Evolutionary conservation across 2,329 filamentous ascomycete genomes (phyloP).

Genomic region (Aspergillus sp.): DNA sequence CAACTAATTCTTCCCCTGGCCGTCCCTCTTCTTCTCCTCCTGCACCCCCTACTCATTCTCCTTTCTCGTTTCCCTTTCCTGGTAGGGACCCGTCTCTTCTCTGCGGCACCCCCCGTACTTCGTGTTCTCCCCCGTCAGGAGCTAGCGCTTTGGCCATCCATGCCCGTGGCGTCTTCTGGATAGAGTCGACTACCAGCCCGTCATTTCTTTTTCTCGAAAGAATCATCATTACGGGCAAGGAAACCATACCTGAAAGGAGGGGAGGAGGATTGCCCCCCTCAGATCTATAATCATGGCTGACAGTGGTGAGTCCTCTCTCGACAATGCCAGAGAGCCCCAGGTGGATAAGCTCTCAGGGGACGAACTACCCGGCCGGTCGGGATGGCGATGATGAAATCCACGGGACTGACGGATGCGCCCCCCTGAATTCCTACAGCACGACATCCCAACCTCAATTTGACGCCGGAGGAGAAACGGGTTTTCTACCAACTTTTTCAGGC

Average conservation of each 20-base stretch:
- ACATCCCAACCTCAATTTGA: conserved; percentile 76
- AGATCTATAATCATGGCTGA: conserved; percentile 34
- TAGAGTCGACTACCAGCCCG: background rate
- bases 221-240: conserved; percentile 17
- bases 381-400: conserved; percentile 9
- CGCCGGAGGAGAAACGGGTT: conserved; percentile 85
- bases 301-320: conserved; percentile 25
- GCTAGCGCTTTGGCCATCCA: conserved; percentile 25
- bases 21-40: conserved; percentile 3
- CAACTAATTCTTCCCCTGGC: background rate
- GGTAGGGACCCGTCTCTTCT: background rate
- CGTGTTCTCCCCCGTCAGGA: conserved; percentile 10
- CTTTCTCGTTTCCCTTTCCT: background rate
- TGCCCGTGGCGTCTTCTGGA: conserved; percentile 26
- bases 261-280: conserved; percentile 28
- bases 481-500: conserved; percentile 92
- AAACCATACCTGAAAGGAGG: conserved; percentile 18
- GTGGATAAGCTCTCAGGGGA: conserved; percentile 24
- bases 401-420: conserved; percentile 27
- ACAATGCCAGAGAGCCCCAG: background rate
- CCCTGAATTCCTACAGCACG: conserved; percentile 27
- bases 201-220: background rate
- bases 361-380: conserved; percentile 19
- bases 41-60: background rate
- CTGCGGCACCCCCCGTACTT: background rate